Conservation (phyloP, 2,329 filamentous ascomycete genomes). For the Pseudofabraea citricarpa region DNA sequence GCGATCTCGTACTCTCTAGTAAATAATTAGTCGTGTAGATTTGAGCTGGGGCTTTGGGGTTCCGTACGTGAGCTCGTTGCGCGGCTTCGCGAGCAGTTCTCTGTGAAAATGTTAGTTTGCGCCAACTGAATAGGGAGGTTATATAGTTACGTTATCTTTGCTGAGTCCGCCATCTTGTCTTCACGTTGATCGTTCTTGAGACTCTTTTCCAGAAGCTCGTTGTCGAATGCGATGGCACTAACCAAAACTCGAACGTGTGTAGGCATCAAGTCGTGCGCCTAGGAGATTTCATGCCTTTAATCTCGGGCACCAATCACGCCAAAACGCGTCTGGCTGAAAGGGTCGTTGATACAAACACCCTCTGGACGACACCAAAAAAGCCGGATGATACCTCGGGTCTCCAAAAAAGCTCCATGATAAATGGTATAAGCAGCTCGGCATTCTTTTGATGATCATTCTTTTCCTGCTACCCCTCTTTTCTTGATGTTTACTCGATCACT, state of each 20-base stretch:
- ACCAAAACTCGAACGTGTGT: background rate
- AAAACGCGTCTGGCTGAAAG: background rate
- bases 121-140: background rate
- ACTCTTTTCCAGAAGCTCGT: conserved; percentile 1
- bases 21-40: conserved; percentile 16
- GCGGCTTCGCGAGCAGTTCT: conserved; percentile 84
- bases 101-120: conserved; percentile 39
- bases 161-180: conserved; percentile 53
- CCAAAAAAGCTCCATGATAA: background rate
- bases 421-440: conserved; percentile 8
- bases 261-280: too few species aligned
- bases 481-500: conserved; percentile 56
- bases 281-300: too few species aligned
- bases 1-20: conserved; percentile 84
- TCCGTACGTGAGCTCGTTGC: conserved; percentile 86
- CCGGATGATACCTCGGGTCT: background rate
- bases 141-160: conserved; percentile 60
- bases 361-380: background rate
- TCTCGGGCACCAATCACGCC: too few species aligned
- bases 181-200: conserved; percentile 18
- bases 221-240: background rate
- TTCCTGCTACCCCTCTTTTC: conserved; percentile 18
- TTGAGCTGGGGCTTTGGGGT: conserved; percentile 6
- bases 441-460: conserved; percentile 11
- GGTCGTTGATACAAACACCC: background rate